Conservation (phyloP, 2,329 filamentous ascomycete species). For the Colletotrichum higginsianum region DNA sequence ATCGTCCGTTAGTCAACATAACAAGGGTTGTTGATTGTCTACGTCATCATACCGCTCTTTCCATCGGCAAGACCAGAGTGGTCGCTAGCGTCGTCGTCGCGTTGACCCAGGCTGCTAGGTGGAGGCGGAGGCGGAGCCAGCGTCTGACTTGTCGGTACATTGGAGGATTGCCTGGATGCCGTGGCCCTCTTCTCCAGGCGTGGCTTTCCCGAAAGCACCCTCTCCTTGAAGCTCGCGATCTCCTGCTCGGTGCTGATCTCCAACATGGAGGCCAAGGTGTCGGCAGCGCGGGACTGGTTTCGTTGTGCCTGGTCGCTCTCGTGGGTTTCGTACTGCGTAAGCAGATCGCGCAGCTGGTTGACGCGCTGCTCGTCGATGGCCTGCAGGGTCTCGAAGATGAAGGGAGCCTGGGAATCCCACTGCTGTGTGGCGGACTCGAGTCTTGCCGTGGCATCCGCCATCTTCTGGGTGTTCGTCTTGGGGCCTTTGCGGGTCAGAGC, state of each 20-base stretch:
- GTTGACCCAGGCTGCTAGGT: slow-evolving; percentile 45
- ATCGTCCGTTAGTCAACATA: slow-evolving; percentile 46
- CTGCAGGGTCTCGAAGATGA: slow-evolving; percentile 93
- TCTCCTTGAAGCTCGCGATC: slow-evolving; percentile 64
- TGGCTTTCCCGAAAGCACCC: slow-evolving; percentile 40
- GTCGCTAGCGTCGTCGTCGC: slow-evolving; percentile 62
- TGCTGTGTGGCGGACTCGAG: slow-evolving; percentile 85
- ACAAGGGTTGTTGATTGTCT: no score
- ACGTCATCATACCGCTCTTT: slow-evolving; percentile 46
- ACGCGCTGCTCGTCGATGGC: slow-evolving; percentile 89
- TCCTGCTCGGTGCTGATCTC: slow-evolving; percentile 91
- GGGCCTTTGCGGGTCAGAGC: slow-evolving; percentile 85
- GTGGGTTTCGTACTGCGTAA: slow-evolving; percentile 94
- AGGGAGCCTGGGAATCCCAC: slow-evolving; percentile 96
- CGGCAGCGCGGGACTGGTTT: slow-evolving; percentile 80
- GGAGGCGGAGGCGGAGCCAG: slow-evolving; percentile 47
- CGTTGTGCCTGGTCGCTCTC: slow-evolving; percentile 90
- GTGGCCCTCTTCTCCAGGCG: slow-evolving; percentile 59
- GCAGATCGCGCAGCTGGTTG: slow-evolving; percentile 89
- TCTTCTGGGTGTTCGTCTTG: slow-evolving; percentile 82
- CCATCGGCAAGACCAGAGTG: slow-evolving; percentile 53
- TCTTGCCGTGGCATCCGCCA: slow-evolving; percentile 79
- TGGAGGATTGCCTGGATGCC: slow-evolving; percentile 59
- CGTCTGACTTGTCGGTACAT: slow-evolving; percentile 46
- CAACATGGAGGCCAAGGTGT: slow-evolving; percentile 84